Base-by-base conservation (phyloP, 2,329 filamentous ascomycete species). In the Exophiala oligosperma region DNA sequence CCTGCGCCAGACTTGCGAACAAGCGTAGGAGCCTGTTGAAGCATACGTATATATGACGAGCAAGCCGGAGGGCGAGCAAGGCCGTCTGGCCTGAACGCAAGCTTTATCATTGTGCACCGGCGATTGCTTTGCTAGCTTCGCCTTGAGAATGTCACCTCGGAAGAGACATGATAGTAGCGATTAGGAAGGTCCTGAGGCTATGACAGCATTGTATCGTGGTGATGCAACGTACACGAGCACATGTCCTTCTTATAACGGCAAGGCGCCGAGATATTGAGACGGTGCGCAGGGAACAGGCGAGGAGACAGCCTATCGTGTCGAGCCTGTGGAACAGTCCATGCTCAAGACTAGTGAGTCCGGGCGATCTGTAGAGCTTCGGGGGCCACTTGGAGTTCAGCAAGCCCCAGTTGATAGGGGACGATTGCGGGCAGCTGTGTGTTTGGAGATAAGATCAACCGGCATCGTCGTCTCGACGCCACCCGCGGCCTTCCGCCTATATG, bases 231-330 rank as follows among this genome's bases (percentile, higher is more conserved):
- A 21, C 29, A 24, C 47, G 38, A 17, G 37, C 9, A 24, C 29
- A 3, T 24, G 43, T 11, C n/a, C 47, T 57, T 57, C 5, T 49
- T 38, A 17, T 49, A 59, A 54, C 14, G 44, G 60, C 56, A 54
- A 57, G 60, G 60, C 57, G 54, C n/a, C 40, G 40, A 38, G 40
- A 57, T 41, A 49, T 32, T 50, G 43, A n/a, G 17, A 32, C 43
- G 38, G 17, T 29, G 24, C 17, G 35, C 35, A 44, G 23, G 37
- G 37, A 52, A 41, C 17, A 40, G 40, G 49, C 12, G 37, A 28
- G 24, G 3, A 17, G 26, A 48, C 46, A 32, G 46, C 46, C 24
- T 48, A 48, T 29, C 46, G 24, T 11, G 12, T 6, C 17, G 12
- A 48, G 7, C 23, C 46, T 29, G 26, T 4, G 26, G 46, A 17